phyloP scores from a whole-genome alignment of 192 early-diverging fungal genomes.

The Entophlyctis luteolus region DNA sequence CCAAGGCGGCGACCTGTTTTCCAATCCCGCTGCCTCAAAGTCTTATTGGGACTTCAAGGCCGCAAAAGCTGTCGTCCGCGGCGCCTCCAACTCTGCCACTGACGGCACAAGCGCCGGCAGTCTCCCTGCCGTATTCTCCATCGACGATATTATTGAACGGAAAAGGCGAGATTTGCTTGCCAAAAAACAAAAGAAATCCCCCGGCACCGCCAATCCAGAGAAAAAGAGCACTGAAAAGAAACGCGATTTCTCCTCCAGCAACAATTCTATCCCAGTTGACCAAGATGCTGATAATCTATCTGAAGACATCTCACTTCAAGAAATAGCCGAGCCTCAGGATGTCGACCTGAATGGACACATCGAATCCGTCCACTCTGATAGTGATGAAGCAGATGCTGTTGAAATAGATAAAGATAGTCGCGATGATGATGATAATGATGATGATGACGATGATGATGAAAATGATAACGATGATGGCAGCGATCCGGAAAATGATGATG shows the following conservation, averaged over 20 bases:
- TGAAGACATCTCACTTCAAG: no score
- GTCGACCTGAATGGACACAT: slow-evolving; percentile 15
- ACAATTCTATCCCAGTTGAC: not conserved
- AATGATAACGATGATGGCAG: not conserved
- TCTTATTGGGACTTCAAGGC: slow-evolving; percentile 76
- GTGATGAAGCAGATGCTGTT: slow-evolving; percentile 7
- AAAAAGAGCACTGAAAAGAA: no score
- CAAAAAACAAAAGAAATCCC: slow-evolving; percentile 4
- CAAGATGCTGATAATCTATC: not conserved
- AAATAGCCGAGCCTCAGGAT: slow-evolving; percentile 21
- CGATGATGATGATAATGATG: slow-evolving; percentile 17
- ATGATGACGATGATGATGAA: slow-evolving; percentile 1
- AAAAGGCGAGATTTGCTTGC: slow-evolving; percentile 19
- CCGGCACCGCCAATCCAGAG: not conserved
- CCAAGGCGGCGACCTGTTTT: slow-evolving; percentile 54
- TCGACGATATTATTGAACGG: slow-evolving; percentile 33
- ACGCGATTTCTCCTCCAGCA: no score
- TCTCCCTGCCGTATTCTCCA: not conserved
- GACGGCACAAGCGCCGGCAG: not conserved
- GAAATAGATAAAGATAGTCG: slow-evolving; percentile 27
- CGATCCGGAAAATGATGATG: not conserved
- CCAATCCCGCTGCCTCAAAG: slow-evolving; percentile 26
- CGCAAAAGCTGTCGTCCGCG: slow-evolving; percentile 64
- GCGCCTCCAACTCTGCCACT: slow-evolving; percentile 23
- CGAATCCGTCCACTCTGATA: slow-evolving; percentile 10